phyloP scores from a whole-genome alignment of 2,329 filamentous ascomycete species.

The Aspergillus japonicus region DNA sequence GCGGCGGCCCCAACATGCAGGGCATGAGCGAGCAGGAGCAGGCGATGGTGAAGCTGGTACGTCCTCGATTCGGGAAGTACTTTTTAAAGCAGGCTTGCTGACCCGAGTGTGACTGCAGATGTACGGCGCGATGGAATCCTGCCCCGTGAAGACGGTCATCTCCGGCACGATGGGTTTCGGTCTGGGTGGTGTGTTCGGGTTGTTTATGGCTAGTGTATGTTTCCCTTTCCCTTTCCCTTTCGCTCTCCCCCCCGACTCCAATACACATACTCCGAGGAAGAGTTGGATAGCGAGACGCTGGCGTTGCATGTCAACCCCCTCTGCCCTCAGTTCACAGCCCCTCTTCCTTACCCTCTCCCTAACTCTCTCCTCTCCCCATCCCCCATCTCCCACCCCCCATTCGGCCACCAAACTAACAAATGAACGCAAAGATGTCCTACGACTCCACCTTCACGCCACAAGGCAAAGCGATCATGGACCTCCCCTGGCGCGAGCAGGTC shows the following conservation, averaged over 20 bases:
- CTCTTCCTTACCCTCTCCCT: too few relatives aligned
- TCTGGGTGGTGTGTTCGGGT: conserved; percentile 87
- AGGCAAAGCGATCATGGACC: conserved; percentile 55
- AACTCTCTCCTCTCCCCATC: not conserved
- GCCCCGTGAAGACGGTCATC: conserved; percentile 81
- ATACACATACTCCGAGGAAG: too few relatives aligned
- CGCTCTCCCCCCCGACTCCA: too few relatives aligned
- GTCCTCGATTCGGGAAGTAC: too few relatives aligned
- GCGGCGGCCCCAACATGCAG: conserved; percentile 25
- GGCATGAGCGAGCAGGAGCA: conserved; percentile 50
- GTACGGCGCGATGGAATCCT: conserved; percentile 85
- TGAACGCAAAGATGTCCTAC: conserved; percentile 78
- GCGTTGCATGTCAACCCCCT: too few relatives aligned
- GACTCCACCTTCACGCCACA: conserved; percentile 76
- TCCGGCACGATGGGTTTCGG: conserved; percentile 92
- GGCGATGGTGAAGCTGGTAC: conserved; percentile 49
- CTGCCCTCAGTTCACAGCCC: not conserved
- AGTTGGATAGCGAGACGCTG: too few relatives aligned
- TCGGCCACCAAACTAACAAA: not conserved
- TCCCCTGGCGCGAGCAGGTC: conserved; percentile 83
- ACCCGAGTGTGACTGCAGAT: conserved; percentile 54
- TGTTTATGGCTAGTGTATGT: conserved; percentile 96
- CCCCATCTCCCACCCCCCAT: not conserved
- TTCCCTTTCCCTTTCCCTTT: too few relatives aligned
- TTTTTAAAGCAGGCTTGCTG: not conserved